These are phyloP conservation scores for Fusarium decemcellulare DNA, from an alignment of 2,329 filamentous ascomycete genomes.

Conservation along the genomic window DNA sequence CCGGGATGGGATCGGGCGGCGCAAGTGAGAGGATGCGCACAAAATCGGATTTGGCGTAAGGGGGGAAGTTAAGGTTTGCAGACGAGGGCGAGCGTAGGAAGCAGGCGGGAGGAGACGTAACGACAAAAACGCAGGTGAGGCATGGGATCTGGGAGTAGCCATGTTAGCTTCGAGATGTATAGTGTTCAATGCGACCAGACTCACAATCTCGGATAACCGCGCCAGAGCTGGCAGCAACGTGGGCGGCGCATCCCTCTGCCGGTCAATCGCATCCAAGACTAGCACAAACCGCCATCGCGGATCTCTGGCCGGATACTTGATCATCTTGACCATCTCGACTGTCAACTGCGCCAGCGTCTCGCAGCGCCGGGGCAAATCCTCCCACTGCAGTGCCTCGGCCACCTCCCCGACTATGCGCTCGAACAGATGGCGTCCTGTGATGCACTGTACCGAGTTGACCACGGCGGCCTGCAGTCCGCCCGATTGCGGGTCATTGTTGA, in stretches of 20 bases:
- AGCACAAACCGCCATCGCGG: conserved; percentile 77
- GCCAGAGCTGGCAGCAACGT: conserved; percentile 87
- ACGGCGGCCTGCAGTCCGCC: conserved; percentile 69
- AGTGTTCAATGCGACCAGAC: conserved; percentile 48
- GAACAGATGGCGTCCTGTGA: conserved; percentile 83
- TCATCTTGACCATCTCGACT: conserved; percentile 77
- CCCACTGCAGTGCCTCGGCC: conserved; percentile 63
- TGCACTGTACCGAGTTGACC: conserved; percentile 80
- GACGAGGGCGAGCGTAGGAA: conserved; percentile 79
- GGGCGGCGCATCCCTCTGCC: conserved; percentile 82
- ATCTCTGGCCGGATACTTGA: conserved; percentile 61
- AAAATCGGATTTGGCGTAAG: conserved; percentile 86
- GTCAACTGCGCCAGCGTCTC: conserved; percentile 85
- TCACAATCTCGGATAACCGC: conserved; percentile 83
- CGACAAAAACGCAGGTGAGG: conserved; percentile 83
- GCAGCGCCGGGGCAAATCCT: conserved; percentile 72
- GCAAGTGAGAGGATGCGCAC: conserved; percentile 79
- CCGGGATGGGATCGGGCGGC: conserved; percentile 61
- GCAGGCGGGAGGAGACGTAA: conserved; percentile 78
- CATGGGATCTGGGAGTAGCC: conserved; percentile 75
- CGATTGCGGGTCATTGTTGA: conserved; percentile 25
- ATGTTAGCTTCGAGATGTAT: conserved; percentile 5
- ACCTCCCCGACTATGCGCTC: conserved; percentile 77
- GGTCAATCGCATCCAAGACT: conserved; percentile 90
- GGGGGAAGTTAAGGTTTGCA: conserved; percentile 85